These are phyloP conservation scores for Millerozyma acaciae DNA, from an alignment of 805 yeast genomes.

Conservation along the genomic window DNA sequence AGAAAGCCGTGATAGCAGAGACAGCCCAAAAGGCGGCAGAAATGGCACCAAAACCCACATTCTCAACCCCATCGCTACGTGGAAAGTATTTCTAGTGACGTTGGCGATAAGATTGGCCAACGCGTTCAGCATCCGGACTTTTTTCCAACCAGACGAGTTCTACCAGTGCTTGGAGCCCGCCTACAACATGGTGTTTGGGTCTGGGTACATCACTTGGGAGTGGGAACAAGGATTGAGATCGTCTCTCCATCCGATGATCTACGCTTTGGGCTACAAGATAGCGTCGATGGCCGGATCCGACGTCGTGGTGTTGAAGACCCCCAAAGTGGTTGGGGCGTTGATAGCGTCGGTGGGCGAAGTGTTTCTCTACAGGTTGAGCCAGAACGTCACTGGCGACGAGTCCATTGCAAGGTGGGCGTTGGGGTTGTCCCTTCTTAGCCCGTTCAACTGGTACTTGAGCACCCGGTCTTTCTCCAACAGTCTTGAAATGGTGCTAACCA, in stretches of 20 bases:
- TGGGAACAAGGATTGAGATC: conserved; percentile 78
- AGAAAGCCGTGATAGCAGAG: no score
- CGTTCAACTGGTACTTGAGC: conserved; percentile 77
- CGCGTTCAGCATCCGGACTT: conserved; percentile 62
- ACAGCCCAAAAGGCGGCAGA: no score
- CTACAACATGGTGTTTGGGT: conserved; percentile 65
- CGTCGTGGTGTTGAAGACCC: conserved; percentile 46
- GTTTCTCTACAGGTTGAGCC: conserved; percentile 48
- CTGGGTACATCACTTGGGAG: conserved; percentile 92
- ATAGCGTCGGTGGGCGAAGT: conserved; percentile 73
- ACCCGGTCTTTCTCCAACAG: conserved; percentile 86
- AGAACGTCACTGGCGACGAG: conserved; percentile 29
- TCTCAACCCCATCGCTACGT: conserved; percentile 2
- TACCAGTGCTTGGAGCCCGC: conserved; percentile 95
- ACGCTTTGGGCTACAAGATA: conserved; percentile 40
- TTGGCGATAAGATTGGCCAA: conserved; percentile 53
- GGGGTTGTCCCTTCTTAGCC: conserved; percentile 52
- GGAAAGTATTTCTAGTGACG: conserved; percentile 7
- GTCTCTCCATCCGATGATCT: conserved; percentile 73
- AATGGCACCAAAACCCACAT: conserved; percentile 4
- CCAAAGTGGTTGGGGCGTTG: conserved; percentile 66
- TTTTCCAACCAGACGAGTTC: conserved; percentile 94
- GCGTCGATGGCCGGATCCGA: conserved; percentile 22
- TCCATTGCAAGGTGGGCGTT: conserved; percentile 41
- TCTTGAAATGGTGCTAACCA: conserved; percentile 69